Evolutionary conservation across 192 early-diverging fungal species (phyloP).

Genomic region (Coemansia sp.): DNA sequence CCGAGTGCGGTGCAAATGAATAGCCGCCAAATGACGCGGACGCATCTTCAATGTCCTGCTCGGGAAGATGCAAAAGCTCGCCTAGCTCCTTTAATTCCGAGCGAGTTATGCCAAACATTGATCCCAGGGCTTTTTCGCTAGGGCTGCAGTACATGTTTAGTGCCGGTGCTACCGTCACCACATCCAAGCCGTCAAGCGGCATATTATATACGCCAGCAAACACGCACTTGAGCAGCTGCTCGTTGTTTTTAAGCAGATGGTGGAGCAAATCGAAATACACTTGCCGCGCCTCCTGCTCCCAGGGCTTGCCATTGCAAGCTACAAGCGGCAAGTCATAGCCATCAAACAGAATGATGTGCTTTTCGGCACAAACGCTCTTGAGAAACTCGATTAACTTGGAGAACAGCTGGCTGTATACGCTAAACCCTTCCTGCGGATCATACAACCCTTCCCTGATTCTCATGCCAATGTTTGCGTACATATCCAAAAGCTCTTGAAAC

Average conservation of each 20-base stretch:
- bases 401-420: not conserved
- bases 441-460: too few relatives aligned
- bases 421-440: not conserved
- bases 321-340: not conserved
- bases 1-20: not conserved
- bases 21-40: too few relatives aligned
- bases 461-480: not conserved
- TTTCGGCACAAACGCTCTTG: too few relatives aligned
- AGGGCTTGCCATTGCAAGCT: not conserved
- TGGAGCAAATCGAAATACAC: not conserved
- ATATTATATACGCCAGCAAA: not conserved
- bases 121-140: not conserved
- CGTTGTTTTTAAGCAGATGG: not conserved
- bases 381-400: not conserved
- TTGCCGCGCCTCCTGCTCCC: not conserved
- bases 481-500: not conserved
- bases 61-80: too few relatives aligned
- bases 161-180: not conserved
- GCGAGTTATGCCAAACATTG: slow-evolving; percentile 1
- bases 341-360: slow-evolving; percentile 1
- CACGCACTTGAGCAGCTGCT: not conserved
- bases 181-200: not conserved
- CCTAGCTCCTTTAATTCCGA: not conserved
- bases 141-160: not conserved
- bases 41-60: too few relatives aligned